Percentiles rank a stretch among this genome's conserved stretches.
These are phyloP conservation scores for Kwoniella heveanensis DNA, from an alignment of 768 basidiomycete species.

Conservation along the genomic window DNA sequence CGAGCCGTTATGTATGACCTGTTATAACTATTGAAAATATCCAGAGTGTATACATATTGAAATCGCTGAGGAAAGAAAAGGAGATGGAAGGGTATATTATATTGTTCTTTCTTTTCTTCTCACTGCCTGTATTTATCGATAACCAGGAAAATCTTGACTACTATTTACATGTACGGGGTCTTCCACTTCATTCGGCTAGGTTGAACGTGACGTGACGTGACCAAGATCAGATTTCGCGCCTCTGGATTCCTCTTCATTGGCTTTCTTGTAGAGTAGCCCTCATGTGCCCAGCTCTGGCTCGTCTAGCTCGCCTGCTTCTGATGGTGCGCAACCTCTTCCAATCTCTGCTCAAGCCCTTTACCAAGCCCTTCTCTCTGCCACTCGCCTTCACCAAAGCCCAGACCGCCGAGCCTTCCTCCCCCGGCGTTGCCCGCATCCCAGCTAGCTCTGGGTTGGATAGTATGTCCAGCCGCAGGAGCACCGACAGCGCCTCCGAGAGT, in stretches of 20 bases:
- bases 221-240: too few relatives aligned
- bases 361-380: constrained; percentile 87
- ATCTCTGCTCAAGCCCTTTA: constrained; percentile 75
- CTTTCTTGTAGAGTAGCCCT: neutral
- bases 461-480: neutral
- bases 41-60: too few relatives aligned
- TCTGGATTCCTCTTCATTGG: too few relatives aligned
- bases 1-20: too few relatives aligned
- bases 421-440: constrained; percentile 50
- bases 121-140: too few relatives aligned
- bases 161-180: too few relatives aligned
- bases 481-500: constrained; percentile 5
- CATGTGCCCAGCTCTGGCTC: too few relatives aligned
- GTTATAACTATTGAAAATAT: too few relatives aligned
- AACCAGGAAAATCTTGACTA: too few relatives aligned
- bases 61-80: too few relatives aligned
- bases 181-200: too few relatives aligned
- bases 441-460: neutral
- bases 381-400: constrained; percentile 72
- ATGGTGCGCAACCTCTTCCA: constrained; percentile 61
- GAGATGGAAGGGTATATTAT: neutral
- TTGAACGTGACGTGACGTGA: too few relatives aligned
- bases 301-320: constrained; percentile 15
- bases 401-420: constrained; percentile 46
- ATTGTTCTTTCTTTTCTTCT: neutral